Percentiles rank a stretch among this genome's conserved stretches.
Evolutionary conservation across 2,329 filamentous ascomycete genomes (phyloP).

Genomic region (Bipolaris cookei): DNA sequence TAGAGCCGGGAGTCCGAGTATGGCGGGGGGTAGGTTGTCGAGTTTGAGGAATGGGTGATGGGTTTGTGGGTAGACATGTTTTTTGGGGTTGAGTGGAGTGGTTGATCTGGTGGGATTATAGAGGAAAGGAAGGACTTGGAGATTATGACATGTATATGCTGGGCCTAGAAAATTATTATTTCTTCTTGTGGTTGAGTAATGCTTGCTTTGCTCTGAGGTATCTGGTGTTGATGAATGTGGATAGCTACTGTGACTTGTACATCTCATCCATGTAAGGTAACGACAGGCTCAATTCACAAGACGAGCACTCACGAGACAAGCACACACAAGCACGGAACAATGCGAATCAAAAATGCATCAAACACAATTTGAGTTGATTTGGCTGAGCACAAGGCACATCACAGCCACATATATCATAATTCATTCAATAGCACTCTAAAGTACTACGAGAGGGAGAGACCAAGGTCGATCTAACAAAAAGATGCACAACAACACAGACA

Average conservation of each 20-base stretch:
- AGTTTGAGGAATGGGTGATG: constrained; percentile 32
- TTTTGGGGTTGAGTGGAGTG: neutral
- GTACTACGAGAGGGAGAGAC: constrained; percentile 3
- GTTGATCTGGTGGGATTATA: neutral
- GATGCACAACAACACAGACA: neutral
- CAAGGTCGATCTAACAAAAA: constrained; percentile 19
- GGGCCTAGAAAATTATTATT: neutral
- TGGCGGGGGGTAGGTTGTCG: constrained; percentile 25
- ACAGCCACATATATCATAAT: neutral
- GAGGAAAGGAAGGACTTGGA: too few species aligned
- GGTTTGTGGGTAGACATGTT: neutral
- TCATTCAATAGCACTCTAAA: neutral
- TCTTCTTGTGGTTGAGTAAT: neutral
- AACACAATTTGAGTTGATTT: neutral
- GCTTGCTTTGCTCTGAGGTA: too few species aligned
- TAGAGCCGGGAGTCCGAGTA: constrained; percentile 39
- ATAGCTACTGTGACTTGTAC: too few species aligned
- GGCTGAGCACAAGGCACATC: neutral
- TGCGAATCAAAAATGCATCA: neutral
- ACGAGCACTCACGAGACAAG: neutral
- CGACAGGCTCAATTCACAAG: too few species aligned
- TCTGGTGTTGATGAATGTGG: neutral
- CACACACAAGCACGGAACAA: neutral
- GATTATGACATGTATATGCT: too few species aligned
- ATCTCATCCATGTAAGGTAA: too few species aligned